phyloP scores from a whole-genome alignment of 805 yeast species.

The Pichia thaimueangensis region DNA sequence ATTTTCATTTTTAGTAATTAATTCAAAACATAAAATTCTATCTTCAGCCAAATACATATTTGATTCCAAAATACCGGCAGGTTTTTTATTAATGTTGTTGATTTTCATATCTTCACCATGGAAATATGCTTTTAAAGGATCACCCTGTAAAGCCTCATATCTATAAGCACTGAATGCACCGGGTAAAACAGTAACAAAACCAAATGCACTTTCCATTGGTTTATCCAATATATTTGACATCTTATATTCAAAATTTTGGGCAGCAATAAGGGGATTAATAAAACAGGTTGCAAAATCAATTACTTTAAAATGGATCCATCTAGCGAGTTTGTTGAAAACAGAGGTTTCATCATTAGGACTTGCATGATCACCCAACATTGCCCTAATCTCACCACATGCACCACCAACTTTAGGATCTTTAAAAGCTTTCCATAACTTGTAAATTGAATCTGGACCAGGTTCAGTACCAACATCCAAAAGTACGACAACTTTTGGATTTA shows the following conservation, averaged over 20 bases:
- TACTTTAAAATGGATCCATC: conserved; percentile 41
- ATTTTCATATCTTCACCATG: conserved; percentile 80
- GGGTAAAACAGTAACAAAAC: conserved; percentile 88
- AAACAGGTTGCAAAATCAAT: conserved; percentile 39
- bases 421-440: conserved; percentile 84
- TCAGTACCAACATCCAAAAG: conserved; percentile 91
- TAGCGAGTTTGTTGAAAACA: conserved; percentile 18
- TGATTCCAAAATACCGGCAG: conserved; percentile 83
- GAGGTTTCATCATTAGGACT: conserved; percentile 28
- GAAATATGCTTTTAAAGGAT: conserved; percentile 82
- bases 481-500: conserved; percentile 77
- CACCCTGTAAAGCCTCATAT: conserved; percentile 70
- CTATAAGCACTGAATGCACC: conserved; percentile 96
- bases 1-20: conserved; percentile 70
- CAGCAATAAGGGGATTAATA: conserved; percentile 82
- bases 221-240: conserved; percentile 91
- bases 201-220: conserved; percentile 90
- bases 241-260: conserved; percentile 94
- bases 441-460: conserved; percentile 81
- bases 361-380: conserved; percentile 39
- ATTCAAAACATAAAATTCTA: conserved; percentile 88
- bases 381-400: conserved; percentile 94
- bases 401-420: conserved; percentile 82
- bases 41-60: conserved; percentile 98
- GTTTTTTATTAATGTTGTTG: conserved; percentile 42